phyloP scores from a whole-genome alignment of 2,329 filamentous ascomycete species.

The Clonostachys solani region DNA sequence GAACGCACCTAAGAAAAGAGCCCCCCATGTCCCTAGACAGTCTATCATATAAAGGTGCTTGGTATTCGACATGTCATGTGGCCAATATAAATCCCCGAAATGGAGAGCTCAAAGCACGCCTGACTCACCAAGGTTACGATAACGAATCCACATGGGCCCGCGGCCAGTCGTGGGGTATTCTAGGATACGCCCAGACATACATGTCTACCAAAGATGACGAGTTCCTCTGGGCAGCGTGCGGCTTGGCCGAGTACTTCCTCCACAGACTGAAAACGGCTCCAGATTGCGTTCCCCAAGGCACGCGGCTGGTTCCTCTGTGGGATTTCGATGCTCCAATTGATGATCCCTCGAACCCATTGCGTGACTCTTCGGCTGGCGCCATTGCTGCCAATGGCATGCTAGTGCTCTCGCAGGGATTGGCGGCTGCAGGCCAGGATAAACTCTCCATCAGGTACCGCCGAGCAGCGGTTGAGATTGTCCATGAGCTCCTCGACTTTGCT shows the following conservation, averaged over 20 bases:
- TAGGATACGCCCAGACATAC: slow-evolving; percentile 44
- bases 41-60: slow-evolving; percentile 8
- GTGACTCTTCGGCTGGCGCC: slow-evolving; percentile 29
- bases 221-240: slow-evolving; percentile 36
- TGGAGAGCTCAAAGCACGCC: slow-evolving; percentile 27
- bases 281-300: slow-evolving; percentile 3
- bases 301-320: slow-evolving; percentile 20
- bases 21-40: slow-evolving; percentile 15
- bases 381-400: slow-evolving; percentile 37
- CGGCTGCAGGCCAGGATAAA: slow-evolving; percentile 2
- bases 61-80: slow-evolving; percentile 33
- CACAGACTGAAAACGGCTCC: slow-evolving; percentile 22
- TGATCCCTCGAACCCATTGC: slow-evolving; percentile 14
- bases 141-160: slow-evolving; percentile 42
- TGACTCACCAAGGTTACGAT: slow-evolving; percentile 40
- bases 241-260: slow-evolving; percentile 42
- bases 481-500: slow-evolving; percentile 20
- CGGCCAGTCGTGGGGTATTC: slow-evolving; percentile 43
- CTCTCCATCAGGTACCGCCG: slow-evolving; percentile 15
- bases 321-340: slow-evolving; percentile 43
- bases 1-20: slow-evolving; percentile 22
- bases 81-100: slow-evolving; percentile 36
- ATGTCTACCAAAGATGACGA: slow-evolving; percentile 34
- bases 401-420: slow-evolving; percentile 26
- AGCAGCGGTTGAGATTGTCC: slow-evolving; percentile 18